Evolutionary conservation across 805 yeast genomes (phyloP).

Genomic region (Wickerhamomyces bisporus): DNA sequence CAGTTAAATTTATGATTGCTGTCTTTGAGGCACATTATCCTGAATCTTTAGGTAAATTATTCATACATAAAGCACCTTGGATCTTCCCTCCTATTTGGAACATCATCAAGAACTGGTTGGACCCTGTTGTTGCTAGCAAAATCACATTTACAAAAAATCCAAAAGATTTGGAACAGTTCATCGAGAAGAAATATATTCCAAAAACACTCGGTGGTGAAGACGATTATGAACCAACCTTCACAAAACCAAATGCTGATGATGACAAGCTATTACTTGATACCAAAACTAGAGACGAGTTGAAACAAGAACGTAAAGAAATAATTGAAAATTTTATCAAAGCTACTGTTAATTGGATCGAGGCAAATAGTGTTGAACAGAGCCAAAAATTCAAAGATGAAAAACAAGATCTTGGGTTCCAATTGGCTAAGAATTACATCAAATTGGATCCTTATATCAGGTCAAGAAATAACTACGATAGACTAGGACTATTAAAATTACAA

Average conservation of each 20-base stretch:
- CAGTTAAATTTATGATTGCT: conserved; percentile 83
- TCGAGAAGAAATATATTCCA: conserved; percentile 59
- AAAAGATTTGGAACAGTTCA: conserved; percentile 61
- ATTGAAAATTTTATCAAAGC: conserved; percentile 50
- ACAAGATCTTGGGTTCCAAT: conserved; percentile 42
- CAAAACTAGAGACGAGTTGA: conserved; percentile 39
- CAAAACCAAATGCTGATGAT: conserved; percentile 53
- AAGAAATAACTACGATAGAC: conserved; percentile 74
- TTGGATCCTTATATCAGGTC: conserved; percentile 82
- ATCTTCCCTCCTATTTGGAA: conserved; percentile 93
- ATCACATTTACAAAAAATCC: conserved; percentile 72
- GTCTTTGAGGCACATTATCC: conserved; percentile 97
- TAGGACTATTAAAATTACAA: conserved; percentile 34
- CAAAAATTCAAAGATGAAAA: conserved; percentile 47
- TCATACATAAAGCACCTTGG: conserved; percentile 96
- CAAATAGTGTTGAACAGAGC: conserved; percentile 46
- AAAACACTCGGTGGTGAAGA: conserved; percentile 72
- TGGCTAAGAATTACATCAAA: conserved; percentile 58
- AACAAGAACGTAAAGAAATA: conserved; percentile 50
- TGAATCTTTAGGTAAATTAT: conserved; percentile 78
- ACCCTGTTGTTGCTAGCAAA: conserved; percentile 92
- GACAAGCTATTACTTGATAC: conserved; percentile 44
- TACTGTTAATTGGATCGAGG: conserved; percentile 77
- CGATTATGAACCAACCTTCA: conserved; percentile 50
- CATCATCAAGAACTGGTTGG: conserved; percentile 87